A percentile compares a stretch with the other conserved stretches of the same genome.
Conservation (phyloP, 73 alveolate genomes). For the Paramecium bursaria region DNA sequence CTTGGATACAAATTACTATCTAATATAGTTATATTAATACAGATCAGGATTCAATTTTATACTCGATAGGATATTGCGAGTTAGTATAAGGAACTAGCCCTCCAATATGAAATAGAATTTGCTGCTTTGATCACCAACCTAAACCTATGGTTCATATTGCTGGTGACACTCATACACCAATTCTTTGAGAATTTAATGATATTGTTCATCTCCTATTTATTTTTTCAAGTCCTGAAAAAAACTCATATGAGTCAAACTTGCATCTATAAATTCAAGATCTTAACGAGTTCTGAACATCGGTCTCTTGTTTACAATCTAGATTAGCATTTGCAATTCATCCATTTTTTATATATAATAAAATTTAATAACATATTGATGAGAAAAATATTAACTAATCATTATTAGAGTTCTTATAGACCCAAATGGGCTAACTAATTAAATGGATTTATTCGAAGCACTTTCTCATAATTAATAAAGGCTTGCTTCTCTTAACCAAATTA, state of each 20-base stretch:
- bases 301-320: slow-evolving; percentile 42
- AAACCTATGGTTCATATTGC: slow-evolving; percentile 53
- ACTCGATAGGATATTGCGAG: slow-evolving; percentile 17
- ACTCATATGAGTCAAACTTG: background rate
- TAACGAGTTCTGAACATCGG: slow-evolving; percentile 37
- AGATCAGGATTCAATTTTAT: slow-evolving; percentile 14
- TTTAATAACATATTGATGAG: no score
- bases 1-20: background rate
- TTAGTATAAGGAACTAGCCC: slow-evolving; percentile 31
- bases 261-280: slow-evolving; percentile 51
- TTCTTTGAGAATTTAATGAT: slow-evolving; percentile 37
- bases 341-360: no score
- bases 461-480: no score
- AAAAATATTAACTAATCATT: no score
- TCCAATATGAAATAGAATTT: slow-evolving; percentile 38
- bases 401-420: no score
- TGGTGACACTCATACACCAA: slow-evolving; percentile 45
- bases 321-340: slow-evolving; percentile 27
- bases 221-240: slow-evolving; percentile 46
- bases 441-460: no score
- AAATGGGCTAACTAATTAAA: no score
- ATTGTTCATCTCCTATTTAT: slow-evolving; percentile 35
- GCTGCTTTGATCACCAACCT: slow-evolving; percentile 42
- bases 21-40: background rate
- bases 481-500: no score